phyloP scores from a whole-genome alignment of 2,329 filamentous ascomycete species.

The Aspergillus sp. region DNA sequence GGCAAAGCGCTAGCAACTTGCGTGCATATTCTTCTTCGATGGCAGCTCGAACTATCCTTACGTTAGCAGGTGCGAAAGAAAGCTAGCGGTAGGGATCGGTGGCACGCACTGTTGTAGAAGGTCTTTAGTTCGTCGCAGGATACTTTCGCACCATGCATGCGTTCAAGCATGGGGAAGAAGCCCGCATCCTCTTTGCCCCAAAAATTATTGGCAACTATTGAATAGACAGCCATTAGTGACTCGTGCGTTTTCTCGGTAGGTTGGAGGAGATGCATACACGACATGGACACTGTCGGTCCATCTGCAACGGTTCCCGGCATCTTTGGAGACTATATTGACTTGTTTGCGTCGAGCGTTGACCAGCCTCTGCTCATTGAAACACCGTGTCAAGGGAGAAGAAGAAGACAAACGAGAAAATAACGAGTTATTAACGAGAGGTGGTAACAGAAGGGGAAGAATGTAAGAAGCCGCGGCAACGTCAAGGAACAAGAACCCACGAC shows the following conservation, averaged over 20 bases:
- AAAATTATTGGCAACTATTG: conserved; percentile 90
- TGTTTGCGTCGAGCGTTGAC: conserved; percentile 29
- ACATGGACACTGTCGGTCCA: conserved; percentile 64
- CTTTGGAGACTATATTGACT: conserved; percentile 21
- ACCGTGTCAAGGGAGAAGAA: conserved; percentile 10
- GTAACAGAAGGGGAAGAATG: neutral
- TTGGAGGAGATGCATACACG: conserved; percentile 51
- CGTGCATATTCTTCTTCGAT: conserved; percentile 96
- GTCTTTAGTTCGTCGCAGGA: conserved; percentile 90
- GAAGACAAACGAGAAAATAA: conserved; percentile 6
- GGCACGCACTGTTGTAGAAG: conserved; percentile 76
- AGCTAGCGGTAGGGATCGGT: neutral
- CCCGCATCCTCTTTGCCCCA: conserved; percentile 99
- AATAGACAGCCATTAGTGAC: neutral
- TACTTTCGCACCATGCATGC: conserved; percentile 91
- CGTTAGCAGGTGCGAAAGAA: conserved; percentile 10
- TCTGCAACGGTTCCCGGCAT: conserved; percentile 65
- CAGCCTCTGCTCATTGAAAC: conserved; percentile 35
- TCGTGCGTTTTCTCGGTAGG: too few species aligned
- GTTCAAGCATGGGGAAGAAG: conserved; percentile 84
- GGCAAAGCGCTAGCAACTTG: conserved; percentile 80
- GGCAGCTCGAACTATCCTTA: conserved; percentile 69
- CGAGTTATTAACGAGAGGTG: neutral
- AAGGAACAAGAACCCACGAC: neutral
- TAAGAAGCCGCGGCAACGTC: neutral